These are phyloP conservation scores for Benincasa hispida DNA, from an alignment of 306 rosid species.

Conservation along the genomic window DNA sequence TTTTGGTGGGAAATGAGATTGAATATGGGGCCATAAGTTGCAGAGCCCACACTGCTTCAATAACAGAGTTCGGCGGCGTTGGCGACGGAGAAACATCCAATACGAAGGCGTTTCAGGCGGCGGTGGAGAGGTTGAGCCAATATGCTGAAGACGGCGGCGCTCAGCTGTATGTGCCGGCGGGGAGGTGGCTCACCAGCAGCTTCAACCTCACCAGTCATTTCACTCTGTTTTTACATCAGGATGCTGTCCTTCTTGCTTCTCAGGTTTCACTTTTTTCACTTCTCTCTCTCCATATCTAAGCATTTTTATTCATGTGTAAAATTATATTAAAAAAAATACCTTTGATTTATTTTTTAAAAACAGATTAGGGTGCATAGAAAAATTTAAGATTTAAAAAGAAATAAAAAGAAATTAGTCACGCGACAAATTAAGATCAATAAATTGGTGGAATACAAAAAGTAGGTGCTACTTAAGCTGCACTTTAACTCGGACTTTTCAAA, in stretches of 20 bases:
- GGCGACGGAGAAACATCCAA: conserved; percentile 42
- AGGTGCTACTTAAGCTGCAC: no score
- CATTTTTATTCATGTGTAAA: not conserved
- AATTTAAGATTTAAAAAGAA: no score
- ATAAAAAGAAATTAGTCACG: no score
- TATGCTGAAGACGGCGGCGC: conserved; percentile 23
- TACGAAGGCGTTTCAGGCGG: conserved; percentile 30
- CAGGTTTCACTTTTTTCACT: conserved; percentile 71
- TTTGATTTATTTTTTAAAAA: no score
- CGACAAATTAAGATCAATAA: no score
- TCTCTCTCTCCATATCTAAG: conserved; percentile 10
- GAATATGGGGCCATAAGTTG: conserved; percentile 32
- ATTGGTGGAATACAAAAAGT: no score
- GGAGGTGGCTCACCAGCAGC: conserved; percentile 69
- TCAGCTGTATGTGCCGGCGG: conserved; percentile 35
- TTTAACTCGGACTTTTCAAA: no score
- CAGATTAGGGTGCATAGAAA: no score
- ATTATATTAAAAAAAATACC: no score
- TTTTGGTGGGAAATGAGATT: not conserved
- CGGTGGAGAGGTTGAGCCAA: conserved; percentile 18
- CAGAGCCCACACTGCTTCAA: conserved; percentile 34
- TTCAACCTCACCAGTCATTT: conserved; percentile 84
- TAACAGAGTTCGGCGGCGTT: conserved; percentile 35
- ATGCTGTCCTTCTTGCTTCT: conserved; percentile 68
- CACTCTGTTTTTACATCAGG: conserved; percentile 69